A percentile compares a stretch with the other conserved stretches of the same genome.
Evolutionary conservation across 2,329 filamentous ascomycete species (phyloP).

Genomic region (Knufia petricola): DNA sequence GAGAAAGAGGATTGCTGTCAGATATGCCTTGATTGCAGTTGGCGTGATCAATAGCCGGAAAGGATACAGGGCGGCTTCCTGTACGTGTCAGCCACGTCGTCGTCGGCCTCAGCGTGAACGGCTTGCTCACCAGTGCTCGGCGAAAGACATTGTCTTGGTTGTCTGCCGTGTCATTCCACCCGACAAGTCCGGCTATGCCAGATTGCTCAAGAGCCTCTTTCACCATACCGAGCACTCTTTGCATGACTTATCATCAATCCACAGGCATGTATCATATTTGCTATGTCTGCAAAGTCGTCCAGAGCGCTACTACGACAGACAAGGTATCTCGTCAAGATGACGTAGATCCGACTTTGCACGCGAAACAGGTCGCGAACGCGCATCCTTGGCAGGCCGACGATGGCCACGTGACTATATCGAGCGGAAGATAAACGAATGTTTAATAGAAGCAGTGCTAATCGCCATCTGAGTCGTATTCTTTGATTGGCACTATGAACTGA

Average conservation of each 20-base stretch:
- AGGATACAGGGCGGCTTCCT: slow-evolving; percentile 47
- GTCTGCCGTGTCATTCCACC: slow-evolving; percentile 6
- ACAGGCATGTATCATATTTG: no score
- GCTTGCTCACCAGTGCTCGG: slow-evolving; percentile 16
- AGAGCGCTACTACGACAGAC: no score
- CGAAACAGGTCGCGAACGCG: no score
- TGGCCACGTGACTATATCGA: no score
- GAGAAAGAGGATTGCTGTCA: slow-evolving; percentile 49
- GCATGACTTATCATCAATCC: no score
- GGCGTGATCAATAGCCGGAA: slow-evolving; percentile 50
- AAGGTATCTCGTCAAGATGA: no score
- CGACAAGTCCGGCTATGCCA: slow-evolving; percentile 3
- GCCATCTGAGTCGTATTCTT: no score
- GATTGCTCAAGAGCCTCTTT: slow-evolving; percentile 2
- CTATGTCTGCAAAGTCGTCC: neutral
- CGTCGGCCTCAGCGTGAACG: neutral
- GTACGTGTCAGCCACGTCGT: slow-evolving; percentile 14
- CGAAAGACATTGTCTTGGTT: slow-evolving; percentile 11
- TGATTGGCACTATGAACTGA: no score
- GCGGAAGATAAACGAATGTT: no score
- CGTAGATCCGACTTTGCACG: no score
- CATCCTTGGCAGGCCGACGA: no score
- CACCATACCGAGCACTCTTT: neutral
- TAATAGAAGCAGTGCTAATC: no score
- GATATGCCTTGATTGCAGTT: slow-evolving; percentile 53